Percentiles rank a stretch among this genome's conserved stretches.
These are phyloP conservation scores for Agaricus sinodeliciosus DNA, from an alignment of 768 basidiomycete genomes.

Conservation along the genomic window DNA sequence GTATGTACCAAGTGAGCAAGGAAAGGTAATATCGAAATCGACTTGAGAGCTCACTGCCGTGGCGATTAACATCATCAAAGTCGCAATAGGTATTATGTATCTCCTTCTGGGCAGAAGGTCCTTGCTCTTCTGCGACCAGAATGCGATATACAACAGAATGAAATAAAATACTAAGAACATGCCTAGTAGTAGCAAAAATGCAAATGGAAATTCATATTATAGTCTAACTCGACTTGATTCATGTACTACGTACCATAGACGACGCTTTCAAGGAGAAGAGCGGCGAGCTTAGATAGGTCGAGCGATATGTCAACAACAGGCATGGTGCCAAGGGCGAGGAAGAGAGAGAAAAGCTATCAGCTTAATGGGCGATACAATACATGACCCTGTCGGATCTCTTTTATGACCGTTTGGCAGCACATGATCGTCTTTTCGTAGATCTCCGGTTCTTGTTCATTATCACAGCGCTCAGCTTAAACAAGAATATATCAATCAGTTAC, in stretches of 20 bases:
- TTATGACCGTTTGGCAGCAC: too few species aligned
- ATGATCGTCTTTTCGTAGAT: too few species aligned
- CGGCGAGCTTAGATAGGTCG: conserved; percentile 1
- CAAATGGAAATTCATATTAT: neutral
- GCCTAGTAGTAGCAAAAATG: neutral
- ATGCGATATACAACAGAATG: conserved; percentile 1
- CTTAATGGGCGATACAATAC: too few species aligned
- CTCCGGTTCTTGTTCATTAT: too few species aligned
- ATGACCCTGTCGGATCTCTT: too few species aligned
- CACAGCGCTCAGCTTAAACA: too few species aligned
- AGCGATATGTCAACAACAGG: neutral
- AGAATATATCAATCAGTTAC: too few species aligned
- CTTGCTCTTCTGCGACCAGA: neutral
- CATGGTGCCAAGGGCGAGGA: too few species aligned
- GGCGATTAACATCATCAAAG: conserved; percentile 1
- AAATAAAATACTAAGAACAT: conserved; percentile 3
- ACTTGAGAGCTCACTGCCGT: too few species aligned
- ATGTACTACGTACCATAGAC: neutral
- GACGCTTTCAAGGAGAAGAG: conserved; percentile 5
- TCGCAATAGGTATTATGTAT: conserved; percentile 1
- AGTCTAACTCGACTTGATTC: neutral
- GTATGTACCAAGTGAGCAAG: neutral
- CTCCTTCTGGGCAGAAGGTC: neutral
- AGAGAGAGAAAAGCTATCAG: too few species aligned
- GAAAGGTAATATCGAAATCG: neutral